Evolutionary conservation across 345 rosid genomes (phyloP), one percentile per base, ranked within the genome.

Genomic region (Hibiscus mutabilis): DNA sequence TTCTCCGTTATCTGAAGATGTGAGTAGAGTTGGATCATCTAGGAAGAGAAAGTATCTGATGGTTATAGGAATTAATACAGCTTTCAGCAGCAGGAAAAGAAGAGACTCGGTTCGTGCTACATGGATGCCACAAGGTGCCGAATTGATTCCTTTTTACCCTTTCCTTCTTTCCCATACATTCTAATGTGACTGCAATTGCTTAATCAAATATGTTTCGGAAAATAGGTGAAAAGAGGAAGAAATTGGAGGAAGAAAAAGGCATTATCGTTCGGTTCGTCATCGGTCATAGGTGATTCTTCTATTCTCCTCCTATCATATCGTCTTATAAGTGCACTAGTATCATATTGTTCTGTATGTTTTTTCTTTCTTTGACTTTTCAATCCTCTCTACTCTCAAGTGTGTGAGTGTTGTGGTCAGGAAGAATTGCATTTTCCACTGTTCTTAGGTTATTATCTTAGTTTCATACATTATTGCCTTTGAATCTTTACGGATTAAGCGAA

Each of bases 31-130:
- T 13, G 79, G 77, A 69, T 74, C 82, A 21, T 69, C 87, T n/a
- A 69, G 73, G 58, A 90, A 79, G 78, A 85, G 87, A 82, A 88
- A 82, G 75, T 84, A 84, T 77, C 74, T 95, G 82, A 87, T 95
- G 97, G 99, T 95, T 5, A 75, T 95, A 2, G 99, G 99, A 77
- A 83, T 95, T 70, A 95, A 95, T 75, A 92, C 97, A 13, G 97
- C 99, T 47, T 95, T 92, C 76, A 95, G 99, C 76, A 92, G 99
- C 81, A 76, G 97, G 58, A 95, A 84, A 79, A 83, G 97, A 79
- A 85, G 99, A 82, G 97, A 95, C 81, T 95, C 97, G 2, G 86
- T 95, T 79, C 97, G 99, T 29, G 82, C 86, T 14, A 92, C 99
- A 0, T 95, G 97, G 97, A 89, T 95, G 94, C 97, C 91, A 42